Evolutionary conservation across 495 filamentous ascomycete genomes (phyloP).

Genomic region (Tuber microsphaerosporum): DNA sequence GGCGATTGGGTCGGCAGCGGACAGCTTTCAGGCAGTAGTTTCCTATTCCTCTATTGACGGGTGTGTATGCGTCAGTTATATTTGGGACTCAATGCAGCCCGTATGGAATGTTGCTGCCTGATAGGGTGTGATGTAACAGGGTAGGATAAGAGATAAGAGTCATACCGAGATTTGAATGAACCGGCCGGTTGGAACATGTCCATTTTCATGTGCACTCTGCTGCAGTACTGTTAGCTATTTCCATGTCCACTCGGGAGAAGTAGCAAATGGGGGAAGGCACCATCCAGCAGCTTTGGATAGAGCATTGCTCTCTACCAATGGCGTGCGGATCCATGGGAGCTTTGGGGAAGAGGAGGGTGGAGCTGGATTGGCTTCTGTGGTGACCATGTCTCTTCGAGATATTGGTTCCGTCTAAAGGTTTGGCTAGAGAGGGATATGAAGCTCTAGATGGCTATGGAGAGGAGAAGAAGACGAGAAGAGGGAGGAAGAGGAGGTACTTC

Average conservation of each 20-base stretch:
- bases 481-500: neutral
- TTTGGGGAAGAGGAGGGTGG: constrained; percentile 11
- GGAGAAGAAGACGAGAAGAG: neutral
- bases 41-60: constrained; percentile 59
- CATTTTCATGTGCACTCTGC: constrained; percentile 81
- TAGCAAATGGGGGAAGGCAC: constrained; percentile 43
- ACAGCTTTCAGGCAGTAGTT: constrained; percentile 62
- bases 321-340: constrained; percentile 48
- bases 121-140: neutral
- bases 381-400: constrained; percentile 25
- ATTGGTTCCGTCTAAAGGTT: neutral
- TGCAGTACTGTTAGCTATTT: constrained; percentile 35
- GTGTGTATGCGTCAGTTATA: constrained; percentile 3
- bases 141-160: constrained; percentile 2
- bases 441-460: neutral
- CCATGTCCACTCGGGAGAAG: neutral
- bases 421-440: neutral
- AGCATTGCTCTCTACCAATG: constrained; percentile 54
- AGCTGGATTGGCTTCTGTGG: constrained; percentile 15
- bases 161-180: constrained; percentile 83
- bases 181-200: constrained; percentile 88
- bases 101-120: neutral
- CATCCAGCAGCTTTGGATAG: constrained; percentile 62
- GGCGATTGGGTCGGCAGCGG: constrained; percentile 42
- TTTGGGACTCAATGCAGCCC: neutral